Base-by-base conservation (phyloP, 2,329 filamentous ascomycete species). In the Zasmidium angulare region DNA sequence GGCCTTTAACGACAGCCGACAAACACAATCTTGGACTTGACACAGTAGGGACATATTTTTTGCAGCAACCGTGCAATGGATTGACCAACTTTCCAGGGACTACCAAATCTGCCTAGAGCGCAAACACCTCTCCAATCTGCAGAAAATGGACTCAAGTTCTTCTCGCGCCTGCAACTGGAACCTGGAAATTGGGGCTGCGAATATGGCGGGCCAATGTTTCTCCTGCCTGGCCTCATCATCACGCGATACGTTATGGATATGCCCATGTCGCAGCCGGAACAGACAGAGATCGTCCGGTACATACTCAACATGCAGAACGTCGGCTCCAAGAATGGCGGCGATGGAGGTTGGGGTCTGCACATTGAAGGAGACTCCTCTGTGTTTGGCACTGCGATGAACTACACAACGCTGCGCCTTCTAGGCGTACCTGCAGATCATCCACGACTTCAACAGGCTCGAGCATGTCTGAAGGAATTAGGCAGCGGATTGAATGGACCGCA, bases 331-430 rank as follows among this genome's bases (percentile, higher is more conserved):
- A 73, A 73, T 50, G 88, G 90, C 0, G 85, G 90, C 51, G 91
- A 98, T 74, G 93, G 95, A n/a, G 95, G 95, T 6, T 99, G 95
- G 95, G 95, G 95, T 0, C 78, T 99, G 40, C 95, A 99, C 68
- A 96, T 96, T 56, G 95, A 99, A 75, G 95, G 88, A 19, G 89
- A 96, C 67, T 96, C 90, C 71, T 92, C 90, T 0, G 92, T 93
- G 17, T 96, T 99, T 66, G 95, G 95, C 11, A 97, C 91, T 0
- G 80, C 85, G 0, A 84, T 98, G 82, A 98, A 96, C 74, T 99
- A 99, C 73, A 88, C 88, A 0, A 81, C 84, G 1, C 78, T 98
- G 63, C 86, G 95, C 31, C 79, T 99, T 1, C 78, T 98, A 7
- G 95, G 93, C 6, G 90, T 91, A 2, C 86, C 88, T 54, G 84